Conservation (phyloP, 2,329 filamentous ascomycete species). For the Epicoccum sorghinum region DNA sequence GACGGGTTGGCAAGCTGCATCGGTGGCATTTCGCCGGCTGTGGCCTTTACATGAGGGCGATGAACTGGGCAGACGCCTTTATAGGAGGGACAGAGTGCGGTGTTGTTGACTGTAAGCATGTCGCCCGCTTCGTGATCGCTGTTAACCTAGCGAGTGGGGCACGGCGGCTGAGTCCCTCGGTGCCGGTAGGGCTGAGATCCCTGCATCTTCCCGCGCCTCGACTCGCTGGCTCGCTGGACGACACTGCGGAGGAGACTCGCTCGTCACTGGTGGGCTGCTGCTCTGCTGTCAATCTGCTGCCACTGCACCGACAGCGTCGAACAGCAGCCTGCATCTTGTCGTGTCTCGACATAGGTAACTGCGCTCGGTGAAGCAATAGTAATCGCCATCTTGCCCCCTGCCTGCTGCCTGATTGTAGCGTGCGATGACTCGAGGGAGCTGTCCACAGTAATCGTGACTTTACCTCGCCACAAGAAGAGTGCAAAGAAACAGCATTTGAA, state of each 20-base stretch:
- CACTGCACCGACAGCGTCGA: not conserved
- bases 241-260: conserved; percentile 15
- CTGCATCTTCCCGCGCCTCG: conserved; percentile 2
- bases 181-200: conserved; percentile 26
- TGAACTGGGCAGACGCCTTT: not conserved
- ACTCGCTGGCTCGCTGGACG: not conserved
- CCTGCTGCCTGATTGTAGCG: conserved; percentile 16
- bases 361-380: not conserved
- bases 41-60: conserved; percentile 34
- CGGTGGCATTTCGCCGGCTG: conserved; percentile 40
- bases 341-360: not conserved
- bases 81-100: conserved; percentile 3
- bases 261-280: conserved; percentile 6
- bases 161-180: not conserved
- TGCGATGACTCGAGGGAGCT: not conserved
- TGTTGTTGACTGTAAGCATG: conserved; percentile 13
- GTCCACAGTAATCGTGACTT: not conserved
- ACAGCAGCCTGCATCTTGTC: too few relatives aligned
- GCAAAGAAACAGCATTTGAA: too few relatives aligned
- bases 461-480: not conserved
- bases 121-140: conserved; percentile 16
- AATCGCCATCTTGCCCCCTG: not conserved
- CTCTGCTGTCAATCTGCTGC: not conserved
- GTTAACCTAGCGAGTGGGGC: conserved; percentile 28
- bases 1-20: conserved; percentile 44